A percentile compares a stretch with the other conserved stretches of the same genome.
Evolutionary conservation across 225 moss, liverwort and hornwort genomes (phyloP).

Genomic region (Rhytidiadelphus loreus): DNA sequence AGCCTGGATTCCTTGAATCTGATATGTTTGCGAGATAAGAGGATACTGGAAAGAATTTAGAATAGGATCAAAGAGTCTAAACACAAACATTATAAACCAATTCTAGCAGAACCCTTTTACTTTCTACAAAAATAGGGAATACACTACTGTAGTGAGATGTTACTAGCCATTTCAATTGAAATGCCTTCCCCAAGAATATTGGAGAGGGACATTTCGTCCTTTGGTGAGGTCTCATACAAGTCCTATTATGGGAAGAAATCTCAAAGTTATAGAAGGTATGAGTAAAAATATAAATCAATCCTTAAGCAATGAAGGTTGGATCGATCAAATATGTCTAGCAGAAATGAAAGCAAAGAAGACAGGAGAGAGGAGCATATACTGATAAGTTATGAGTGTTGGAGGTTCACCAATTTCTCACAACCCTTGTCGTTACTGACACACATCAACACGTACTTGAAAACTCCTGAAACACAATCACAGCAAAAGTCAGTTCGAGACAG

Average conservation of each 20-base stretch:
- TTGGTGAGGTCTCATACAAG: not conserved
- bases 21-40: not conserved
- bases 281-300: not conserved
- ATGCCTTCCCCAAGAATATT: not conserved
- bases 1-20: not conserved
- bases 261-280: not conserved
- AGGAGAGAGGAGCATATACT: not conserved
- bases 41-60: not conserved
- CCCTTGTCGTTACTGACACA: constrained; percentile 42
- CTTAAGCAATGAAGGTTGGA: not conserved
- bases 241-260: not conserved
- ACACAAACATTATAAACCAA: not conserved
- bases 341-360: not conserved
- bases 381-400: not conserved
- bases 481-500: not conserved
- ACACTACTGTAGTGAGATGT: no score
- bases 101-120: not conserved
- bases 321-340: not conserved
- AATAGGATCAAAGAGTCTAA: not conserved
- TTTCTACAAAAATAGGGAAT: not conserved
- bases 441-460: constrained; percentile 81
- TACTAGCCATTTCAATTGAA: not conserved
- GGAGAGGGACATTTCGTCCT: not conserved
- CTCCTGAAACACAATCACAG: constrained; percentile 35
- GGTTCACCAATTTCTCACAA: constrained; percentile 51